phyloP scores from a whole-genome alignment of 352 stramenopile species.

The Globisporangium viniferum region DNA sequence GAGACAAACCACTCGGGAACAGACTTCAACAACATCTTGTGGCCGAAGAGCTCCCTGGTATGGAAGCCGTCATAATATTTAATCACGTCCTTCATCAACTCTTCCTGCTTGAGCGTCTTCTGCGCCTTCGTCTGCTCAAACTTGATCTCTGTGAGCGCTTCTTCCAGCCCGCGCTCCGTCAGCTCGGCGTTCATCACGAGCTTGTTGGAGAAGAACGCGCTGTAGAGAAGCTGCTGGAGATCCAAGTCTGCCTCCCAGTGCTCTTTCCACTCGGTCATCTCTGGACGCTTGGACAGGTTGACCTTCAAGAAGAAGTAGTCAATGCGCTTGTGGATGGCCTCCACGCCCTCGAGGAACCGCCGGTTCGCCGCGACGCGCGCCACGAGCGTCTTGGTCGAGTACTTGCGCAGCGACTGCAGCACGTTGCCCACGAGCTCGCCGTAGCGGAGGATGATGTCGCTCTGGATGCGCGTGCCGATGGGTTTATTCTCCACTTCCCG shows the following conservation, averaged over 20 bases:
- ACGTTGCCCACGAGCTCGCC: constrained; percentile 11
- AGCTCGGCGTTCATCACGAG: not conserved
- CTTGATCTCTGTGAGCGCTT: constrained; percentile 11
- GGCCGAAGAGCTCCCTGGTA: not conserved
- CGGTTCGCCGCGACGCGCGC: constrained; percentile 5
- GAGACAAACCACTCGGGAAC: constrained; percentile 3
- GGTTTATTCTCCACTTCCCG: constrained; percentile 10
- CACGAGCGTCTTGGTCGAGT: constrained; percentile 14
- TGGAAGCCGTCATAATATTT: not conserved
- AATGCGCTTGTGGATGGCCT: constrained; percentile 1
- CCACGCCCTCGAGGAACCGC: not conserved
- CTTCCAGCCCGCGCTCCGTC: not conserved
- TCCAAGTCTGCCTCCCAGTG: constrained; percentile 2
- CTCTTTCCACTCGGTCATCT: constrained; percentile 9
- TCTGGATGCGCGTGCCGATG: constrained; percentile 11
- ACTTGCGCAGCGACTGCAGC: not conserved
- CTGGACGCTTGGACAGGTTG: not conserved
- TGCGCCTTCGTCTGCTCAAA: not conserved
- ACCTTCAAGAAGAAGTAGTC: constrained; percentile 12
- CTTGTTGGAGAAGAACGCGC: not conserved
- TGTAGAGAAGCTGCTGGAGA: not conserved
- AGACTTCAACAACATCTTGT: not conserved
- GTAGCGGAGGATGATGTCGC: constrained; percentile 11
- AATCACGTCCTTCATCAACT: not conserved
- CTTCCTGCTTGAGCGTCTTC: not conserved